Conservation (phyloP, 208 protist species). For the Tetramitus jugosus region DNA sequence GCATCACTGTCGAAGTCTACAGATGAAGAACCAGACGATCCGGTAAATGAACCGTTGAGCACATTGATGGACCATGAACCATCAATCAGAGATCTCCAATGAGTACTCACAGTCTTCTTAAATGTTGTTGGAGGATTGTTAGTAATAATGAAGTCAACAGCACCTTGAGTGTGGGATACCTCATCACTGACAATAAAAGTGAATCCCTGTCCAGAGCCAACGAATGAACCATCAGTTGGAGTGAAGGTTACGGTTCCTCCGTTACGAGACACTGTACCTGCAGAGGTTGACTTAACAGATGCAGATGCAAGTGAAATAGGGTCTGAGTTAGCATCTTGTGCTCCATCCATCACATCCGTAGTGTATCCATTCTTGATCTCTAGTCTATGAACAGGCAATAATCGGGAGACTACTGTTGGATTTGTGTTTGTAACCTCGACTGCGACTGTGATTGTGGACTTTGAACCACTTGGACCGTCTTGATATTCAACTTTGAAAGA, state of each 20-base stretch:
- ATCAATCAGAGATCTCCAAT: not conserved
- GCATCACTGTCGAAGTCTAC: too few species aligned
- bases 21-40: not conserved
- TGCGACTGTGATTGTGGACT: not conserved
- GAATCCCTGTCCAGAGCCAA: not conserved
- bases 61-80: too few species aligned
- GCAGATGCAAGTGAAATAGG: not conserved
- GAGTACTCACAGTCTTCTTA: not conserved
- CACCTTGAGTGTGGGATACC: not conserved
- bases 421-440: not conserved
- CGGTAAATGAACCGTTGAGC: not conserved
- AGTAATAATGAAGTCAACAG: not conserved
- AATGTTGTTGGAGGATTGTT: not conserved
- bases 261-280: not conserved
- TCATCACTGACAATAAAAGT: constrained; percentile 1
- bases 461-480: not conserved
- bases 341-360: not conserved
- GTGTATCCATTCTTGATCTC: not conserved
- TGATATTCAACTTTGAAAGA: not conserved
- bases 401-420: not conserved
- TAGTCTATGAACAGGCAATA: not conserved
- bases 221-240: not conserved
- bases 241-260: not conserved
- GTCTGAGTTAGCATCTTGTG: not conserved
- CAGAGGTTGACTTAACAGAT: not conserved